Conservation (phyloP, 352 stramenopile species). For the Phytophthora melonis region DNA sequence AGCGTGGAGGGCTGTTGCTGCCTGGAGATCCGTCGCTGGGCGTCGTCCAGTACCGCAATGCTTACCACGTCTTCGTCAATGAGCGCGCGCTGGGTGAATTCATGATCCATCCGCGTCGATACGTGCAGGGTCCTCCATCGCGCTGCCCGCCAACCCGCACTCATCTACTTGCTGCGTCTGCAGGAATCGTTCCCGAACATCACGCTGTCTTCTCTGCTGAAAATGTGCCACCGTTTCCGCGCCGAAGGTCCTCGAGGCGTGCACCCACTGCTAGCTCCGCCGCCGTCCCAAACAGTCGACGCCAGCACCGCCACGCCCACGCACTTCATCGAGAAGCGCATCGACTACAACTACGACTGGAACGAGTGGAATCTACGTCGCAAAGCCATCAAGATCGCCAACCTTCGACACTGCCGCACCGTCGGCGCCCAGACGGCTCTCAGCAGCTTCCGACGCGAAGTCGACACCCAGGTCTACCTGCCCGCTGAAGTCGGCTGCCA, state of each 20-base stretch:
- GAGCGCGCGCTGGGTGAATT: conserved; percentile 90
- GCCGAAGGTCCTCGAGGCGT: conserved; percentile 48
- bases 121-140: conserved; percentile 80
- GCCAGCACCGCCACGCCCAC: conserved; percentile 90
- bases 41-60: conserved; percentile 90
- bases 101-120: conserved; percentile 85
- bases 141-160: conserved; percentile 81
- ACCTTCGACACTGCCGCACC: conserved; percentile 92
- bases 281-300: conserved; percentile 79
- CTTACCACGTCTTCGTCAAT: conserved; percentile 95
- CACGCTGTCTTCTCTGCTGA: conserved; percentile 74
- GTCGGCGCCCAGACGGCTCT: conserved; percentile 89
- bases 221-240: conserved; percentile 61
- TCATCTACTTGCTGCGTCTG: conserved; percentile 93
- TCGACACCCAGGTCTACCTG: conserved; percentile 91
- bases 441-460: conserved; percentile 90
- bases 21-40: conserved; percentile 92
- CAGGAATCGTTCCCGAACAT: conserved; percentile 88
- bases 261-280: conserved; percentile 65
- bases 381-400: conserved; percentile 91
- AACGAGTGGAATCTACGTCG: conserved; percentile 95
- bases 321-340: conserved; percentile 93
- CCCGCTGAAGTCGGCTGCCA: conserved; percentile 73
- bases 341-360: conserved; percentile 94
- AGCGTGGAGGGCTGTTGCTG: conserved; percentile 89